Base-by-base conservation (phyloP, 2,329 filamentous ascomycete genomes). In the Parasarocladium wereldwijsianum region DNA sequence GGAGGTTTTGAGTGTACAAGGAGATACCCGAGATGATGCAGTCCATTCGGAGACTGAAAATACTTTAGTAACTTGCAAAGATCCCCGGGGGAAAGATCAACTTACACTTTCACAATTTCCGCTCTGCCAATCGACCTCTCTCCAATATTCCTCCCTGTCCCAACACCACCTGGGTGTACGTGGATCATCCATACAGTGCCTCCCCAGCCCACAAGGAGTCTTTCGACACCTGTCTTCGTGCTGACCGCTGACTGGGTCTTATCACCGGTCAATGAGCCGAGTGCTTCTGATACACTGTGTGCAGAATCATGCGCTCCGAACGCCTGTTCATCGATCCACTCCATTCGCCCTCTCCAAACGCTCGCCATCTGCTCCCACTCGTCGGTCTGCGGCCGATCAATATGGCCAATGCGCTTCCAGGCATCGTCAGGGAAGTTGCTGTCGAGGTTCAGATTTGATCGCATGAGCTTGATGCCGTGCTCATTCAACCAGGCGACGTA, bases 21-120 rank as follows among this genome's bases (percentile, higher is more conserved):
- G 87, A 92, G 54, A 98, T 79, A 45, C 90, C 90, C 50, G 90
- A 93, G 62, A 98, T 84, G 52, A 93, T 85, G 63, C 90, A 96
- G 60, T 98, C 90, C 56, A 90, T 93, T 46, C 85, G 81, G 55
- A 96, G 70, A 55, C 79, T 86, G 40, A 12, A 16, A 16, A 29
- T 38, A n/a, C 15, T 48, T 55, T 41, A 55, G 50, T 25, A 24
- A 15, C 24, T 17, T 29, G 6, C 23, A 32, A 7, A 20, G 12
- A 27, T 13, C 11, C 3, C 8, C 4, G 14, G 9, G 16, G 2
- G 14, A 17, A 23, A 29, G 17, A 3, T 8, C n/a, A 21, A 67
- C 81, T 67, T 51, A 92, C 82, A 87, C 86, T 55, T 93, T 92
- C 37, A 84, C 74, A 49, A 96, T 87, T 49, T 94, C 84, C 29